A percentile compares a stretch with the other conserved stretches of the same genome.
phyloP scores from a whole-genome alignment of 345 rosid species.

The Mallotus nudiflorus region DNA sequence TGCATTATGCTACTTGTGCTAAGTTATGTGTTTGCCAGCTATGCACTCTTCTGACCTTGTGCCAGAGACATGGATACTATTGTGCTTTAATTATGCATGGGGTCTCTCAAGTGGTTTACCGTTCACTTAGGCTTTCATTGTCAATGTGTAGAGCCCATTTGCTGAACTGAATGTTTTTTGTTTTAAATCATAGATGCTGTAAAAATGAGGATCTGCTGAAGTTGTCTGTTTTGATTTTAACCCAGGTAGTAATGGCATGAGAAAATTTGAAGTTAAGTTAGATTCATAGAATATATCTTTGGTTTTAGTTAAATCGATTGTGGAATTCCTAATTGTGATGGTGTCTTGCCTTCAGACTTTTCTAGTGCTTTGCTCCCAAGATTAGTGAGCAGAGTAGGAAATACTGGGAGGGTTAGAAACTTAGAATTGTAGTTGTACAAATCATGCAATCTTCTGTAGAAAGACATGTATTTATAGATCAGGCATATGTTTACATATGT shows the following conservation, averaged over 20 bases:
- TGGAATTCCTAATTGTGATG: slow-evolving; percentile 2
- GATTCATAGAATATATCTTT: not conserved
- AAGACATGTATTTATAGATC: too few species aligned
- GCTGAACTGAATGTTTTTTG: not conserved
- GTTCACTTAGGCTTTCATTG: not conserved
- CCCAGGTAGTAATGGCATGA: not conserved
- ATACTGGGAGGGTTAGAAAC: too few species aligned
- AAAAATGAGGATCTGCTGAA: not conserved
- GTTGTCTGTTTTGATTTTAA: not conserved
- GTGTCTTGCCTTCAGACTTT: not conserved
- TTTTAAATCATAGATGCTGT: not conserved
- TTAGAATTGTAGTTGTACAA: too few species aligned
- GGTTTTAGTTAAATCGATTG: not conserved
- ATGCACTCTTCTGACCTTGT: not conserved
- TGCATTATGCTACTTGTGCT: not conserved
- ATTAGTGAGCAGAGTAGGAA: not conserved
- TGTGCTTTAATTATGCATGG: not conserved
- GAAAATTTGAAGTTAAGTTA: not conserved
- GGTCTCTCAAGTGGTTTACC: not conserved
- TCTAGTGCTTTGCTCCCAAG: not conserved
- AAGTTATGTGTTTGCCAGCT: not conserved
- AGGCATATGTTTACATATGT: too few species aligned
- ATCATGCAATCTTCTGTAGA: too few species aligned
- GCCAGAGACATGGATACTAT: not conserved
- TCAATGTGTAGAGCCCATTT: not conserved